Percentiles rank a stretch among this genome's conserved stretches.
phyloP scores from a whole-genome alignment of 805 yeast genomes.

The Candida suzukii region DNA sequence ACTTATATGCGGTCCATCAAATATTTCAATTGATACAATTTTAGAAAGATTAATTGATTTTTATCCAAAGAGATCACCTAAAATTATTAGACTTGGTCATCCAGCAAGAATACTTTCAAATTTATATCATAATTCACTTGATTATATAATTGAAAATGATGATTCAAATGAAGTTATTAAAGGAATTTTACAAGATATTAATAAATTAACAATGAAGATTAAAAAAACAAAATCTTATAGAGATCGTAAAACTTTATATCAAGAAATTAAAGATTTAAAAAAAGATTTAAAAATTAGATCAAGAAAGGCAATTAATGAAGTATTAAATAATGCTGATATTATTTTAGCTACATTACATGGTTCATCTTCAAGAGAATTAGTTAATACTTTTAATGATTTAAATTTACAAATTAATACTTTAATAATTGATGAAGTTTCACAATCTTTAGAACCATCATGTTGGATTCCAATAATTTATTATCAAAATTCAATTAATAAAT shows the following conservation, averaged over 20 bases:
- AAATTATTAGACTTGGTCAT: conserved; percentile 80
- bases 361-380: conserved; percentile 65
- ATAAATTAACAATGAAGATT: conserved; percentile 38
- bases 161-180: conserved; percentile 53
- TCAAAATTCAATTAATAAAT: conserved; percentile 38
- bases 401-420: conserved; percentile 58
- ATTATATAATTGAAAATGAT: conserved; percentile 53
- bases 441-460: conserved; percentile 89
- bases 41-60: conserved; percentile 56
- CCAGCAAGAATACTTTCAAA: conserved; percentile 74
- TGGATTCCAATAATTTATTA: conserved; percentile 87
- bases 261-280: conserved; percentile 58
- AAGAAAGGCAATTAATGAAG: conserved; percentile 48
- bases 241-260: conserved; percentile 63
- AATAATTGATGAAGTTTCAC: conserved; percentile 94
- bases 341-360: conserved; percentile 86
- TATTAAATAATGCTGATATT: conserved; percentile 56
- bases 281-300: conserved; percentile 68
- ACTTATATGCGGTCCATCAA: conserved; percentile 90
- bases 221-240: conserved; percentile 56
- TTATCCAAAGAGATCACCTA: conserved; percentile 19
- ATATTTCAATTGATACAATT: conserved; percentile 86
- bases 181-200: conserved; percentile 70
- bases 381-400: conserved; percentile 33
- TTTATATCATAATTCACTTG: conserved; percentile 68